Base-by-base conservation (phyloP, 2,329 filamentous ascomycete species). In the Xylaria sp. region DNA sequence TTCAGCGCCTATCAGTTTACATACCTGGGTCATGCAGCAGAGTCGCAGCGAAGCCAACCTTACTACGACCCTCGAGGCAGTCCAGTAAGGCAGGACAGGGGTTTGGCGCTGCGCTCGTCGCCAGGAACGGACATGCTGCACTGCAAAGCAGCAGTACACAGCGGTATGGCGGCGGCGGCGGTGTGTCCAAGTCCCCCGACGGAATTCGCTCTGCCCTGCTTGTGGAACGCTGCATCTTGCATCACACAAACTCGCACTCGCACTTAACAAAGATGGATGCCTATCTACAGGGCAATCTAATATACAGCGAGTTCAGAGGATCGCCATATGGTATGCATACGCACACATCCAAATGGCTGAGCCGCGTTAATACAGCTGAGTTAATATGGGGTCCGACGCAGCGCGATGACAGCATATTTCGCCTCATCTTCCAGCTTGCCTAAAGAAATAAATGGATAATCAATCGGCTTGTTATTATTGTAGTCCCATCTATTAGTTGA, bases 61-160 rank as follows among this genome's bases (percentile, higher is more conserved):
- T 39, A 51, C 61, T 67, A 62, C 61, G 52, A 67, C 56, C 25
- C 33, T 64, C 60, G 52, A 62, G 65, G 64, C 60, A 69, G 62
- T 69, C 59, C 56, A 71, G 66, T 71, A 28, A 28, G 28, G 51
- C 64, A 67, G 64, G 41, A 15, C 33, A 36, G 33, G 33, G 33
- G 33, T 28, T 28, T 4, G 28, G 28, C 28, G 28, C 28, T 28
- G 41, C 60, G 28, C 28, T 15, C 36, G 51, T 36, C 39, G 49
- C 64, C 63, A 49, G 52, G 28, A 54, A 55, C 18, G 54, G 63
- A 46, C 58, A 62, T 41, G 43, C 41, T 68, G 54, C 62, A 23
- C 41, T 68, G 54, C 62, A 39, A 4, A 28, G 41, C 56, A 39
- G 54, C 62, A 39, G 4, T 39, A 33, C 62, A 39, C 49, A 51